These are phyloP conservation scores for Zangia roseola DNA, from an alignment of 768 basidiomycete genomes.

Conservation along the genomic window DNA sequence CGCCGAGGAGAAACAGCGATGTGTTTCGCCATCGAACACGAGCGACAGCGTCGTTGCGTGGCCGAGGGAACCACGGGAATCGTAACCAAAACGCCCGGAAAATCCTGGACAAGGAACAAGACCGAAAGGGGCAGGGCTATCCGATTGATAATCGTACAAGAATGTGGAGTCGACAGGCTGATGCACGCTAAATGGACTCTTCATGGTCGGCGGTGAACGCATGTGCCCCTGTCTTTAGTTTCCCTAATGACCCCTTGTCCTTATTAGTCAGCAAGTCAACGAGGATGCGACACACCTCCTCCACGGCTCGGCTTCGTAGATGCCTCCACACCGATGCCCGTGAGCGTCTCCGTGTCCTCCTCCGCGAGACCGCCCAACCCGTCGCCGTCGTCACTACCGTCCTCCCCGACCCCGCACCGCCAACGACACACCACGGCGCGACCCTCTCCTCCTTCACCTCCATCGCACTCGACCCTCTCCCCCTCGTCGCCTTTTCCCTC, in stretches of 20 bases:
- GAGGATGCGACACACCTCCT: too few species aligned
- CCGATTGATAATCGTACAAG: too few species aligned
- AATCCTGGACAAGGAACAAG: too few species aligned
- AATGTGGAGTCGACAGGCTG: too few species aligned
- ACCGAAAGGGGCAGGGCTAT: too few species aligned
- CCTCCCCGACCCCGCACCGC: constrained; percentile 40
- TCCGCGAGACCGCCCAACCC: constrained; percentile 80
- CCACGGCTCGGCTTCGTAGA: not conserved
- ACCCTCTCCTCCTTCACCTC: constrained; percentile 94
- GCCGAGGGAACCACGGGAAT: too few species aligned
- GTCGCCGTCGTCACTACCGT: constrained; percentile 82
- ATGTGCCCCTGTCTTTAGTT: too few species aligned
- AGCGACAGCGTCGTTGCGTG: not conserved
- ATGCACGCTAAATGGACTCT: too few species aligned
- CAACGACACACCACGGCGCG: constrained; percentile 76
- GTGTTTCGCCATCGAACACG: constrained; percentile 1
- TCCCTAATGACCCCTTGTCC: too few species aligned
- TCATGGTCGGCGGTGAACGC: too few species aligned
- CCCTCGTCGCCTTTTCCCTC: constrained; percentile 86
- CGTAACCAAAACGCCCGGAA: too few species aligned
- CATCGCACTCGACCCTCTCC: constrained; percentile 84
- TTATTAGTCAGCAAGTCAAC: too few species aligned
- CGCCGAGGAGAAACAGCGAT: not conserved
- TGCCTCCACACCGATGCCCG: constrained; percentile 17
- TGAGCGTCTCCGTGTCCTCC: constrained; percentile 47